Evolutionary conservation across 306 rosid genomes (phyloP).

Genomic region (Gastrolobium villosum): DNA sequence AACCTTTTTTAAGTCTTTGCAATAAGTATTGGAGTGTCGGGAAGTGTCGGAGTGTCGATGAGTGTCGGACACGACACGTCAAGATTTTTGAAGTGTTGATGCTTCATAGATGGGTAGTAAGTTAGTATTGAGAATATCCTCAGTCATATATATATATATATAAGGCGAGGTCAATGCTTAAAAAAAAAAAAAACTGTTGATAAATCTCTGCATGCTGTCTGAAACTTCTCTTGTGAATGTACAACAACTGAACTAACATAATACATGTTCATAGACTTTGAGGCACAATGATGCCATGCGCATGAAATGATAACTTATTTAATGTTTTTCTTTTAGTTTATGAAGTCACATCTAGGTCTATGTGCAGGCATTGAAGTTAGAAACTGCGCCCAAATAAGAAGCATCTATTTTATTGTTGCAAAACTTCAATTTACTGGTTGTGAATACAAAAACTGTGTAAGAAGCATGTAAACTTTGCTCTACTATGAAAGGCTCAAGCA

Average conservation of each 20-base stretch:
- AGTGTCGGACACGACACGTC: too few relatives aligned
- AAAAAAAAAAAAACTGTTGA: background rate
- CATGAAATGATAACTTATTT: constrained; percentile 23
- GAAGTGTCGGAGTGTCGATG: too few relatives aligned
- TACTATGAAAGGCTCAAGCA: background rate
- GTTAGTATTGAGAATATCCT: too few relatives aligned
- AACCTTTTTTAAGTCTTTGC: too few relatives aligned
- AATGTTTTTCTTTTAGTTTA: background rate
- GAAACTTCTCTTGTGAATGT: constrained; percentile 9
- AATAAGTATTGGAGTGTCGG: too few relatives aligned
- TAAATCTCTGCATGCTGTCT: constrained; percentile 12
- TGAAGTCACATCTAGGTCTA: background rate
- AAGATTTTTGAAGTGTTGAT: too few relatives aligned
- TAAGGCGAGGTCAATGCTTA: constrained; percentile 11
- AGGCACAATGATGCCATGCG: constrained; percentile 33
- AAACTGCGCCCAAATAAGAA: too few relatives aligned
- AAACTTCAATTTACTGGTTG: too few relatives aligned
- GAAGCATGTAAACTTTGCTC: background rate
- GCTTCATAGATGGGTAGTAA: too few relatives aligned
- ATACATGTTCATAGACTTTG: constrained; percentile 36
- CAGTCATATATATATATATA: too few relatives aligned
- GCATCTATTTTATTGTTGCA: too few relatives aligned
- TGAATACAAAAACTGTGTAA: too few relatives aligned
- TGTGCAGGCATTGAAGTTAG: constrained; percentile 6
- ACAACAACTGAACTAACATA: background rate